Evolutionary conservation across 2,329 filamentous ascomycete genomes (phyloP), one percentile per base, ranked within the genome.

Genomic region (Samsoniella hepiali): DNA sequence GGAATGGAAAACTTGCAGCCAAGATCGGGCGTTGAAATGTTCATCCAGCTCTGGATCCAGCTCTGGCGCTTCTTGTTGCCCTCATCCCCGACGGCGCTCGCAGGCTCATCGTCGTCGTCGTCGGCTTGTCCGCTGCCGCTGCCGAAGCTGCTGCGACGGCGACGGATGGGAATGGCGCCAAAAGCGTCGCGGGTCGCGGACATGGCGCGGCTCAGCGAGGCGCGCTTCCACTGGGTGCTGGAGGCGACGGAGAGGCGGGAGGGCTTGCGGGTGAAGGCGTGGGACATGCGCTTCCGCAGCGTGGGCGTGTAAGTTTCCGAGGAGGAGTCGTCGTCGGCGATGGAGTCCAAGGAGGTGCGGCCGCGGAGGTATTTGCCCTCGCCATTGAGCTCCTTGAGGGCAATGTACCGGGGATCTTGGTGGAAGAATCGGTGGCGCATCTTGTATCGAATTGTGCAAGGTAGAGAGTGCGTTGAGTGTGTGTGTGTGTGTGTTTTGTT

Each of bases 251-350:
- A 56, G 3, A 57, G 42, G 7, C 47, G 45, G 7, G 53, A 40
- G 38, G 38, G 38, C 36, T 36, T n/a, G 8, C 44, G 15, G 42
- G 60, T 31, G 36, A 63, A 57, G 44, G n/a, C 60, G n/a, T 15
- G 8, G 27, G 60, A 63, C 42, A 63, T 49, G 60, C 60, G 60
- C 53, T 63, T 63, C 53, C 40, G 57, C 44, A 57, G 32, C 34
- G 22, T 42, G 15, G 60, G 53, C 36, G 53, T 50, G 27, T 42
- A 40, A 17, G 44, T 50, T 27, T 27, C 50, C 27, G 49, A 45
- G 22, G 22, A 22, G 22, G 22, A 22, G 13, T 36, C 29, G 9
- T 34, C 32, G 44, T 9, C 34, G 32, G 36, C 15, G 22, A 32
- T 27, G 22, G 53, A 42, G 51, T n/a, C 34, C 10, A 55, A 17